phyloP scores from a whole-genome alignment of 2,329 filamentous ascomycete genomes.

The Diaporthe sp. region DNA sequence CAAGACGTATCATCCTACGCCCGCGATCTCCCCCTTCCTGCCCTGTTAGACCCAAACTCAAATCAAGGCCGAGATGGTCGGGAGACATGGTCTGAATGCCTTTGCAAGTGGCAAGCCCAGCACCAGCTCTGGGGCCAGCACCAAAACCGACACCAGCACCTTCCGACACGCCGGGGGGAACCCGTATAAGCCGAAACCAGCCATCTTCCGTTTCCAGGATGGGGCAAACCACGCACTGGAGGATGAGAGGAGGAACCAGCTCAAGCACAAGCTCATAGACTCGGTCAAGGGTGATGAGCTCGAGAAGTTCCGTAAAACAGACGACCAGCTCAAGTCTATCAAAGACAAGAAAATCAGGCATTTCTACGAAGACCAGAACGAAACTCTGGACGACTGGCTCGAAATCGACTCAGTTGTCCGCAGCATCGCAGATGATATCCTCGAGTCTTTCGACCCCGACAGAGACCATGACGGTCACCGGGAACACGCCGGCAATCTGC shows the following conservation, averaged over 20 bases:
- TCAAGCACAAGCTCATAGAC: constrained; percentile 64
- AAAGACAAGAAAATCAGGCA: constrained; percentile 65
- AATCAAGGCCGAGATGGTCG: constrained; percentile 31
- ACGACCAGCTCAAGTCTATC: constrained; percentile 66
- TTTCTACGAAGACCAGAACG: constrained; percentile 70
- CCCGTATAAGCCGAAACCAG: constrained; percentile 35
- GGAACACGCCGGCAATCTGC: constrained; percentile 65
- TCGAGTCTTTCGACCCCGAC: constrained; percentile 73
- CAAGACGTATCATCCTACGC: constrained; percentile 2
- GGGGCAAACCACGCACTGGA: constrained; percentile 60
- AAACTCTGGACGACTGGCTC: constrained; percentile 61
- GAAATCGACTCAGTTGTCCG: constrained; percentile 71
- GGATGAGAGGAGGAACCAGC: constrained; percentile 57
- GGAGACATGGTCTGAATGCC: constrained; percentile 36
- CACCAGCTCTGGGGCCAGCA: neutral
- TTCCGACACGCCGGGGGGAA: neutral
- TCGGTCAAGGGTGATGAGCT: constrained; percentile 61
- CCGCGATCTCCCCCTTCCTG: neutral
- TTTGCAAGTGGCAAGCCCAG: constrained; percentile 13
- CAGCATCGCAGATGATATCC: constrained; percentile 66
- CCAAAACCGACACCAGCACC: neutral
- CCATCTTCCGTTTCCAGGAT: constrained; percentile 58
- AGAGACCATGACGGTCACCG: constrained; percentile 68
- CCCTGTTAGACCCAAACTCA: neutral
- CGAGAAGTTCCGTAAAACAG: constrained; percentile 64